These are phyloP conservation scores for Aspergillus tanneri DNA, from an alignment of 2,329 filamentous ascomycete species.

Conservation along the genomic window DNA sequence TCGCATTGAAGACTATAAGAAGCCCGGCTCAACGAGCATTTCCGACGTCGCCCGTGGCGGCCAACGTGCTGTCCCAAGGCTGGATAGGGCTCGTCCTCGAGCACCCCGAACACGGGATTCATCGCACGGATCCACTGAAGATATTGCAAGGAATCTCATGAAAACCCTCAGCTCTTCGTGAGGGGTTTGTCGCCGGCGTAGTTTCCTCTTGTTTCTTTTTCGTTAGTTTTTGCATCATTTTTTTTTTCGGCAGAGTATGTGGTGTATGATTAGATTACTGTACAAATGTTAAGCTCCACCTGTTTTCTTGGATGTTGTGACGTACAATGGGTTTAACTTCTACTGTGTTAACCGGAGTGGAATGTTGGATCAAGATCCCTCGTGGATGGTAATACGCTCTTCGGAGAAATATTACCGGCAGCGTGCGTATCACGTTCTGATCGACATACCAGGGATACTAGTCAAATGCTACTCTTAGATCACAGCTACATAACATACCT, in stretches of 20 bases:
- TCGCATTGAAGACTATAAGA: slow-evolving; percentile 36
- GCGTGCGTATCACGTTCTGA: too few relatives aligned
- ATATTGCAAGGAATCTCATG: slow-evolving; percentile 34
- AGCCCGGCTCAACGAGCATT: slow-evolving; percentile 28
- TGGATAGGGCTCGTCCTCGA: slow-evolving; percentile 28
- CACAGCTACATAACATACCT: too few relatives aligned
- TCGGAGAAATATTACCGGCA: too few relatives aligned
- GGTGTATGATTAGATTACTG: slow-evolving; percentile 37
- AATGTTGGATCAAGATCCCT: too few relatives aligned
- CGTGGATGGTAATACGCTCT: too few relatives aligned
- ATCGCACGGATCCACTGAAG: slow-evolving; percentile 22
- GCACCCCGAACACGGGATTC: slow-evolving; percentile 11
- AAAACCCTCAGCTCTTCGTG: slow-evolving; percentile 27
- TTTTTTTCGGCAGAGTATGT: slow-evolving; percentile 12
- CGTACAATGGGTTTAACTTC: too few relatives aligned
- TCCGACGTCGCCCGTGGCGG: slow-evolving; percentile 27
- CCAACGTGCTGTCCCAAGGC: slow-evolving; percentile 29
- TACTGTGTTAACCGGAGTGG: too few relatives aligned
- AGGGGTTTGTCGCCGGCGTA: slow-evolving; percentile 4
- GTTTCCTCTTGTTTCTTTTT: neutral
- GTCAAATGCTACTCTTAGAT: too few relatives aligned
- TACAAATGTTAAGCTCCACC: slow-evolving; percentile 31
- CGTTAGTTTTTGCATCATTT: slow-evolving; percentile 6
- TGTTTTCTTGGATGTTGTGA: slow-evolving; percentile 26
- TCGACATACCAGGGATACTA: too few relatives aligned